Evolutionary conservation across 768 basidiomycete species (phyloP).

Genomic region (Xerocomus spinulosus): DNA sequence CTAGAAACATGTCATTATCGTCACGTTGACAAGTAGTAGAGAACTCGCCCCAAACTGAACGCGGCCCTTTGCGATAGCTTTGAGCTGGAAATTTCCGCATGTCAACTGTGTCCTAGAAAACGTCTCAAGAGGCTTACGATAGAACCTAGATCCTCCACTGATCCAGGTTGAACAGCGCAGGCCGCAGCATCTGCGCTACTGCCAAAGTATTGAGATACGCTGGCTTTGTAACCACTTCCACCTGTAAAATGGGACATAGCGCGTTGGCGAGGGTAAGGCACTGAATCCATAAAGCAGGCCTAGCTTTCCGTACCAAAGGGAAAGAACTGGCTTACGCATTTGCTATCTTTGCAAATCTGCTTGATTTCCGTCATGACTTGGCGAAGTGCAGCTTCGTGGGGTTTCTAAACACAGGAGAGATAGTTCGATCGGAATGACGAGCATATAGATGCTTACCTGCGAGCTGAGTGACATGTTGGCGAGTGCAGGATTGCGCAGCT

Average conservation of each 20-base stretch:
- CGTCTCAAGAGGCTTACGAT: conserved; percentile 11
- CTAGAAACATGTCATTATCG: conserved; percentile 6
- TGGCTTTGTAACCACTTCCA: conserved; percentile 12
- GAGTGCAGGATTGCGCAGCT: too few species aligned
- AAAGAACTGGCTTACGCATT: conserved; percentile 7
- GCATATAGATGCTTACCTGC: too few species aligned
- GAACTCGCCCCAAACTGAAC: conserved; percentile 12
- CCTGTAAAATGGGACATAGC: neutral
- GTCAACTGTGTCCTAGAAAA: too few species aligned
- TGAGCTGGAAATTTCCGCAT: conserved; percentile 1
- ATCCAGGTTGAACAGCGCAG: conserved; percentile 14
- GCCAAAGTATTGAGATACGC: conserved; percentile 11
- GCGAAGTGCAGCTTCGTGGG: too few species aligned
- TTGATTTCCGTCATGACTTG: conserved; percentile 1
- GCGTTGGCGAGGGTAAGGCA: too few species aligned
- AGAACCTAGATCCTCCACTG: conserved; percentile 2
- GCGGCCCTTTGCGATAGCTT: conserved; percentile 1
- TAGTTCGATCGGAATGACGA: too few species aligned
- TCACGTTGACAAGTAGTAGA: neutral
- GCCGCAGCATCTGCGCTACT: conserved; percentile 10
- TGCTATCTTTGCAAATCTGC: neutral
- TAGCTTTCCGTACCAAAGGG: conserved; percentile 3
- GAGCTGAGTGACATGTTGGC: too few species aligned
- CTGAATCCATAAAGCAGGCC: neutral
- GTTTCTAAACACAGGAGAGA: too few species aligned